Base-by-base conservation (phyloP, 2,329 filamentous ascomycete species). In the Exophiala dermatitidis region DNA sequence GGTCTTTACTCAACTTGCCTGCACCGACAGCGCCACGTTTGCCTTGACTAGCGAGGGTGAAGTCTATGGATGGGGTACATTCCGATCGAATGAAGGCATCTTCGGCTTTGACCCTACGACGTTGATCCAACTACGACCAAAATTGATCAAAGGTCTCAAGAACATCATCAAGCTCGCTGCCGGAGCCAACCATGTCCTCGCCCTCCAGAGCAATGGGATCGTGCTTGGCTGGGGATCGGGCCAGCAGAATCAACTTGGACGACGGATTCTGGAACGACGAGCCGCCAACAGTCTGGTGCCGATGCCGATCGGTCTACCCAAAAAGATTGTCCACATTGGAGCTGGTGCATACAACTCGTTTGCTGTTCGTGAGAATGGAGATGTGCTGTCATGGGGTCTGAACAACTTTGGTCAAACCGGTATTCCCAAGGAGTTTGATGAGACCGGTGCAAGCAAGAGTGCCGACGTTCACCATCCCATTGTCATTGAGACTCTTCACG, bases 371-470 rank as follows among this genome's bases (percentile, higher is more conserved):
- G 51, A 58, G 44, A 79, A 82, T 57, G 83, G 83, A 37, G 77
- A 80, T 31, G 84, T 91, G 32, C 93, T 83, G 70, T 80, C 83
- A 0, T 95, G 89, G 88, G 89, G 90, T 28, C 74, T 91, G 31
- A 95, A 95, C 77, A 90, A 86, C 71, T 94, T 87, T 69, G 86
- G 85, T 58, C 85, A 95, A 72, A 87, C 86, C 10, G 88, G 85
- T 34, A 77, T 85, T 54, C 56, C 60, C 19, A 57, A 57, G 28
- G 56, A 63, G 28, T 58, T 63, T 46, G 74, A 75, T 10, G 77
- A 81, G 41, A 75, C 77, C 50, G 82, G 80, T 9, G 84, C 83
- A 32, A 80, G 84, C 53, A 81, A 85, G 48, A 82, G 85, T 60
- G 84, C 84, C 33, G 81, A 85, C 57, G 79, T 95, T 47, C 77